These are phyloP conservation scores for Petunia secreta DNA, from an alignment of 257 asterid genomes.

Conservation along the genomic window DNA sequence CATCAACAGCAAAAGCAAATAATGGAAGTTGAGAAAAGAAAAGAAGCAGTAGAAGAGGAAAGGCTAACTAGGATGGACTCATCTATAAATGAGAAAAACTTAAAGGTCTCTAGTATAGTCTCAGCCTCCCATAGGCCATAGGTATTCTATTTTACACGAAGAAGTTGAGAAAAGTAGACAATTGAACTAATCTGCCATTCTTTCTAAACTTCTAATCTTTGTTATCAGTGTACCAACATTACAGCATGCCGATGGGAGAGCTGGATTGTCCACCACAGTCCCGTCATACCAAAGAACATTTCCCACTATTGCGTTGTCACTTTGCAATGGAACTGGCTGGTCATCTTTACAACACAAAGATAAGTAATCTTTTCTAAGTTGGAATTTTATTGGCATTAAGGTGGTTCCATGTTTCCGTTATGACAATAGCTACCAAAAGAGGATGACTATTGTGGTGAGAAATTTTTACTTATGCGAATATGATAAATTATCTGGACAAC, in stretches of 20 bases:
- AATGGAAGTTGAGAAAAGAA: no score
- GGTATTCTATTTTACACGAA: not conserved
- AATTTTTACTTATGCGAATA: constrained; percentile 1
- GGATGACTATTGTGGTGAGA: not conserved
- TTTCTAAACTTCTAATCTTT: no score
- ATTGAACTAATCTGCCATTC: not conserved
- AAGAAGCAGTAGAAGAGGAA: no score
- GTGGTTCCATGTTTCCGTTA: not conserved
- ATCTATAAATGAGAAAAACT: no score
- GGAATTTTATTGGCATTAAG: not conserved
- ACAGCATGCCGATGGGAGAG: no score
- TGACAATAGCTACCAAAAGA: not conserved
- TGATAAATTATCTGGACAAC: not conserved
- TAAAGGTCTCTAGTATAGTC: no score
- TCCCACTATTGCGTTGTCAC: no score
- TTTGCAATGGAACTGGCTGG: no score
- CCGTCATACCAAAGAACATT: no score
- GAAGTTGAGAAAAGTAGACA: not conserved
- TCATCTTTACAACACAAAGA: not conserved
- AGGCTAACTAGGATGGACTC: no score
- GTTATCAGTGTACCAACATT: no score
- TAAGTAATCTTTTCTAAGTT: not conserved
- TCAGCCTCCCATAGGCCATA: not conserved
- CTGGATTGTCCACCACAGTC: no score
- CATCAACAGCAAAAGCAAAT: not conserved